phyloP scores from a whole-genome alignment of 2,329 filamentous ascomycete species.

The Pseudopithomyces chartarum region DNA sequence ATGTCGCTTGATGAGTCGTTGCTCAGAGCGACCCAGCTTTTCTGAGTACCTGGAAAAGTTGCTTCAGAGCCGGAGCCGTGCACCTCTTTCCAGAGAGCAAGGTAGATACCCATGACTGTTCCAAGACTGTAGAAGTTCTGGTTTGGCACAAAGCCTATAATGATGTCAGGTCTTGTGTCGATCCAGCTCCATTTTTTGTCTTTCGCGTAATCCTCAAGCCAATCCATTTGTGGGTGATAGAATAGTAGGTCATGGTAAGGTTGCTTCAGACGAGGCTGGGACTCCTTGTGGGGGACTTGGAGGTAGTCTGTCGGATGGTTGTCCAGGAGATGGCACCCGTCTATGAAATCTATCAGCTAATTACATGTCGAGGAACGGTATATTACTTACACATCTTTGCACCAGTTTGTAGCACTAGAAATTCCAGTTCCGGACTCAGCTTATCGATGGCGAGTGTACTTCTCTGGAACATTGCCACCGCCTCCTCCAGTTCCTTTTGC shows the following conservation, averaged over 20 bases:
- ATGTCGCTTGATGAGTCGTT: conserved; percentile 47
- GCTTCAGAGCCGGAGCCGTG: conserved; percentile 44
- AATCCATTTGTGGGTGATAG: conserved; percentile 50
- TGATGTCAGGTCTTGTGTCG: conserved; percentile 49
- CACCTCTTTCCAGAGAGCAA: conserved; percentile 44
- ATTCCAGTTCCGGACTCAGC: conserved; percentile 27
- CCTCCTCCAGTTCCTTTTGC: conserved; percentile 46
- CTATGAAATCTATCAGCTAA: conserved; percentile 7
- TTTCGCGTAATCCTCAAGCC: conserved; percentile 37
- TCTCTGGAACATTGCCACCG: conserved; percentile 49
- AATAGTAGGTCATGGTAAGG: conserved; percentile 46
- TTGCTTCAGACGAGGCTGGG: conserved; percentile 27
- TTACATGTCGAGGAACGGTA: too few species aligned
- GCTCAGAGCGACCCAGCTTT: conserved; percentile 43
- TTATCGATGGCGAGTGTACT: conserved; percentile 40
- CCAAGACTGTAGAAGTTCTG: conserved; percentile 46
- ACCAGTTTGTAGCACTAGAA: conserved; percentile 35
- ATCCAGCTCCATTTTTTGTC: conserved; percentile 47
- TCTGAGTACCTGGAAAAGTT: conserved; percentile 46
- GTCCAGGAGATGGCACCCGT: conserved; percentile 50
- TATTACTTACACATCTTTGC: conserved; percentile 42
- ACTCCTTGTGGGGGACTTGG: conserved; percentile 26
- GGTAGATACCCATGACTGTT: conserved; percentile 44
- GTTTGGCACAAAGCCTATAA: conserved; percentile 50
- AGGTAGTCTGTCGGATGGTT: conserved; percentile 45